Conservation (phyloP, 148 eudicot genomes). For the Camellia granthamiana region DNA sequence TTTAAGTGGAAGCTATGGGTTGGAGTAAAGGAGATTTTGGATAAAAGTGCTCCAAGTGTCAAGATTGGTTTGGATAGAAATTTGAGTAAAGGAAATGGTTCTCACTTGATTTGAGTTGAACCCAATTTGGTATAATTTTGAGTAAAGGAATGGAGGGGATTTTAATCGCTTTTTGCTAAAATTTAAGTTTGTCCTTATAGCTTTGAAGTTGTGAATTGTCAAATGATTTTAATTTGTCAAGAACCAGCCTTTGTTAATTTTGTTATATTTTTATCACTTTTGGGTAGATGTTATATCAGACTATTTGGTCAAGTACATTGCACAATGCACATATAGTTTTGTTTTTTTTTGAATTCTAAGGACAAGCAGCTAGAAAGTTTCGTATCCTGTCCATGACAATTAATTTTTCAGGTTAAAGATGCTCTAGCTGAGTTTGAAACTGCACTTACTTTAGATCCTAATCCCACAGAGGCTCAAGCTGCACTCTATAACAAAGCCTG, state of each 20-base stretch:
- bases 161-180: no score
- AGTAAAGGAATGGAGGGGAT: no score
- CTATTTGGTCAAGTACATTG: neutral
- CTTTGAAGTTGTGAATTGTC: neutral
- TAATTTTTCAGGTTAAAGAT: conserved; percentile 71
- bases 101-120: no score
- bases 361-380: neutral
- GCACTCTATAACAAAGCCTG: conserved; percentile 99
- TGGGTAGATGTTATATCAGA: neutral
- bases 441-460: conserved; percentile 82
- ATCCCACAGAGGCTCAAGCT: conserved; percentile 93
- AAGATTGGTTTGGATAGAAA: no score
- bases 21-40: no score
- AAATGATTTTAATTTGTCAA: neutral
- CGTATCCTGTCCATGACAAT: neutral
- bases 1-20: no score
- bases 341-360: neutral
- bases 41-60: no score
- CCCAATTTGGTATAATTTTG: no score
- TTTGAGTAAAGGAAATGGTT: no score
- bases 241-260: neutral
- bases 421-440: conserved; percentile 81
- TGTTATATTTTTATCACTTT: neutral
- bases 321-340: neutral
- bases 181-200: no score